A percentile compares a stretch with the other conserved stretches of the same genome.
Evolutionary conservation across 73 alveolate species (phyloP).

Genomic region (Paramecium biaurelia): DNA sequence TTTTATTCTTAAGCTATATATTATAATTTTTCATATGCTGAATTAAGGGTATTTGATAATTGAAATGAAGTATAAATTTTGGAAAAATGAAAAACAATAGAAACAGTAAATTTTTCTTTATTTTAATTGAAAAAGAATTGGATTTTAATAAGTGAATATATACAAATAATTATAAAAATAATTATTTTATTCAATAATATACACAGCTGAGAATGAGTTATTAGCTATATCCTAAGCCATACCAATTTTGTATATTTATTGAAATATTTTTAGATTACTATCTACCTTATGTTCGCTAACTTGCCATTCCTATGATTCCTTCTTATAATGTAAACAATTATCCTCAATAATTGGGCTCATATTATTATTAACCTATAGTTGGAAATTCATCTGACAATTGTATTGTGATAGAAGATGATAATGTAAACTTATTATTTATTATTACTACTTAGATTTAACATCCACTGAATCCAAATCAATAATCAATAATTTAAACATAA

Average conservation of each 20-base stretch:
- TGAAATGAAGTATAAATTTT: neutral
- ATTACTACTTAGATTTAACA: neutral
- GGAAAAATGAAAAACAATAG: neutral
- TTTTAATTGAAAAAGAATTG: neutral
- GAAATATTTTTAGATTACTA: neutral
- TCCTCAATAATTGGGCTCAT: neutral
- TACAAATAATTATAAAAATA: neutral
- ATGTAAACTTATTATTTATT: neutral
- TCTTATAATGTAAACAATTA: neutral
- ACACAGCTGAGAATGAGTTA: neutral
- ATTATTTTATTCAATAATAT: neutral
- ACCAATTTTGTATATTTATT: neutral
- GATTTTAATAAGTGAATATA: neutral
- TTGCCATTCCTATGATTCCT: neutral
- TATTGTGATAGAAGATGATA: constrained; percentile 47
- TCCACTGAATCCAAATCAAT: constrained; percentile 17
- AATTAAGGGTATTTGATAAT: no score
- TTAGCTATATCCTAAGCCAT: neutral
- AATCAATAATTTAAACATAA: neutral
- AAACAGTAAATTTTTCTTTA: neutral
- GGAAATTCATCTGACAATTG: constrained; percentile 23
- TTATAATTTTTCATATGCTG: no score
- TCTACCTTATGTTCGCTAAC: neutral
- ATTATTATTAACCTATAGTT: neutral
- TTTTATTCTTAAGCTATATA: no score